Evolutionary conservation across 768 basidiomycete genomes (phyloP).

Genomic region (Leccinum sublutescens): DNA sequence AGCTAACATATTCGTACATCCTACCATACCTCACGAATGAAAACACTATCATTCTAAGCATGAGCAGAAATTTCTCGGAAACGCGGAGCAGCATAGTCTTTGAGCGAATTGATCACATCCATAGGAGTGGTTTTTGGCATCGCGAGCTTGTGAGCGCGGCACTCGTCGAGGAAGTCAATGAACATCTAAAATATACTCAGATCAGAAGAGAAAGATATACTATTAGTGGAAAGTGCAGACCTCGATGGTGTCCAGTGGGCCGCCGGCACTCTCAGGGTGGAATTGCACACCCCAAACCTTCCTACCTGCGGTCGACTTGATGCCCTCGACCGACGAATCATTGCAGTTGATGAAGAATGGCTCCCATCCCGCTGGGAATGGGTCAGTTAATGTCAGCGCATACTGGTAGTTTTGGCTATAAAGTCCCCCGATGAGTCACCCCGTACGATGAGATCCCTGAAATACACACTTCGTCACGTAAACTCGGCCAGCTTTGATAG

Average conservation of each 20-base stretch:
- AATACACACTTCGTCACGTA: constrained; percentile 83
- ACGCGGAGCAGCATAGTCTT: constrained; percentile 13
- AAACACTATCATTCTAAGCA: constrained; percentile 19
- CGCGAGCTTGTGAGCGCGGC: no score
- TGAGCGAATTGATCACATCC: no score
- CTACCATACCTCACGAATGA: background rate
- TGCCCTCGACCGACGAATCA: constrained; percentile 97
- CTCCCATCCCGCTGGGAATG: constrained; percentile 96
- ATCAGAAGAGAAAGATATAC: no score
- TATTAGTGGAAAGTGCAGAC: no score
- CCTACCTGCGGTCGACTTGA: constrained; percentile 90
- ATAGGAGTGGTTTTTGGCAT: constrained; percentile 10
- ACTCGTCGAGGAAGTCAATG: no score
- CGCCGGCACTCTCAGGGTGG: constrained; percentile 98
- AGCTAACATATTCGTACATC: constrained; percentile 16
- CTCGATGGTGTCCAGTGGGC: constrained; percentile 82
- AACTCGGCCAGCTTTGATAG: constrained; percentile 92
- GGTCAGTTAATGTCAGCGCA: constrained; percentile 87
- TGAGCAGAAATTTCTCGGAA: constrained; percentile 27
- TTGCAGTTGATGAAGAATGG: constrained; percentile 99
- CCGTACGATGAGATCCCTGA: no score
- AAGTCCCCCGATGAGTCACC: background rate
- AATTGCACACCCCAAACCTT: constrained; percentile 98
- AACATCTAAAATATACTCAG: no score
- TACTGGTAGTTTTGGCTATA: constrained; percentile 97